Percentiles rank a stretch among this genome's conserved stretches.
Evolutionary conservation across 2,329 filamentous ascomycete species (phyloP).

Genomic region (Ceratocystis papillata): DNA sequence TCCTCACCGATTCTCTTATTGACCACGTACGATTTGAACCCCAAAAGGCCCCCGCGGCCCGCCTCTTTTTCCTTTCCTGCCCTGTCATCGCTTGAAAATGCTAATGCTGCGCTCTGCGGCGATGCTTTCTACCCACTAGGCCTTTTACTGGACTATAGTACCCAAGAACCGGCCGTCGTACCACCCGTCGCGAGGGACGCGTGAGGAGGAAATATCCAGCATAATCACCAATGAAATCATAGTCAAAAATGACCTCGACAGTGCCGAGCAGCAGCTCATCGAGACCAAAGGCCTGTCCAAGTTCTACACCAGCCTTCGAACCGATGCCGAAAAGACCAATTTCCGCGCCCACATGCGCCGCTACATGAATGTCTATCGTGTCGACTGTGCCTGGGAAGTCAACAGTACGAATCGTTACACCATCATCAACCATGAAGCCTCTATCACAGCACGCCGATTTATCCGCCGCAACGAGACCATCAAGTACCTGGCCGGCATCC

Average conservation of each 20-base stretch:
- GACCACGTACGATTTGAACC: conserved; percentile 62
- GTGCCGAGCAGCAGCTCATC: conserved; percentile 63
- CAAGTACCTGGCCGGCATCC: conserved; percentile 82
- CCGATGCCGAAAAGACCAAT: conserved; percentile 71
- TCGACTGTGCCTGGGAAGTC: conserved; percentile 91
- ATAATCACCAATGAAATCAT: conserved; percentile 58
- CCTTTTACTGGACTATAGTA: conserved; percentile 92
- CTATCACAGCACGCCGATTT: conserved; percentile 65
- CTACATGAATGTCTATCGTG: conserved; percentile 85
- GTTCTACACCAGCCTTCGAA: conserved; percentile 57
- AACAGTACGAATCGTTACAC: conserved; percentile 87
- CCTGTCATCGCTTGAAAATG: conserved; percentile 25
- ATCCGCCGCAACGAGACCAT: conserved; percentile 77
- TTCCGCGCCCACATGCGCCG: conserved; percentile 77
- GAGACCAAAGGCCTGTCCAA: conserved; percentile 61
- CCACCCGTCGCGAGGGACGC: conserved; percentile 68
- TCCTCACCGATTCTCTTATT: conserved; percentile 86
- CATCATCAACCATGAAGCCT: conserved; percentile 78
- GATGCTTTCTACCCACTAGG: conserved; percentile 40
- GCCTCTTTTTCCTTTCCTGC: conserved; percentile 11
- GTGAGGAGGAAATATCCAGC: conserved; percentile 50
- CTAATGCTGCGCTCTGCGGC: conserved; percentile 20
- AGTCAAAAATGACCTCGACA: conserved; percentile 57
- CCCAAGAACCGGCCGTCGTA: conserved; percentile 89
- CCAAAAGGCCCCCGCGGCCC: neutral